phyloP scores from a whole-genome alignment of 2,329 filamentous ascomycete species.

The Botrytis fragariae region DNA sequence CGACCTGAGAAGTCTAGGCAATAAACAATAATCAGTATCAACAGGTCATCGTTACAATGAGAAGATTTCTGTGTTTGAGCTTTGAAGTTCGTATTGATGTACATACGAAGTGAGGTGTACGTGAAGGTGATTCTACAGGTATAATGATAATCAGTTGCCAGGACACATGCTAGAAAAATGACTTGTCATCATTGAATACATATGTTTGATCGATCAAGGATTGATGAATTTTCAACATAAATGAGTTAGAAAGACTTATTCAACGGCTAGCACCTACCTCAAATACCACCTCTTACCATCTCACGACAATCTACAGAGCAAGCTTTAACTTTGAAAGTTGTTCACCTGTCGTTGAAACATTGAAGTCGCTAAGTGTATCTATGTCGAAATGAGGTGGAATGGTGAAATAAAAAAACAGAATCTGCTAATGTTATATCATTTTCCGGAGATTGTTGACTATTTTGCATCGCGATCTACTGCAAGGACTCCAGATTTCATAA shows the following conservation, averaged over 20 bases:
- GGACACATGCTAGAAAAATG: neutral
- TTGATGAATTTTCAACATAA: neutral
- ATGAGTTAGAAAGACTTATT: neutral
- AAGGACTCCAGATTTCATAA: slow-evolving; percentile 1
- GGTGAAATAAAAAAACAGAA: neutral
- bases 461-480: neutral
- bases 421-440: neutral
- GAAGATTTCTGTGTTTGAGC: neutral
- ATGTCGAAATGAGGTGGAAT: neutral
- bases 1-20: neutral
- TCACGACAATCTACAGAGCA: neutral
- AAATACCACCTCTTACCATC: neutral
- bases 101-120: neutral
- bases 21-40: neutral
- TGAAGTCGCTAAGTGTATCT: too few species aligned
- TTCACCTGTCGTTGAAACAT: too few species aligned
- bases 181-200: neutral
- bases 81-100: too few species aligned
- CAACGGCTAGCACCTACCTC: too few species aligned
- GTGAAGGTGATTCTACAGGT: neutral
- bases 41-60: accelerated
- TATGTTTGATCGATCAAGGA: neutral
- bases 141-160: neutral
- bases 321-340: neutral
- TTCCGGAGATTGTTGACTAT: neutral